Evolutionary conservation across 1,284 basidiomycete genomes (phyloP), one percentile per base, ranked within the genome.

Genomic region (Stygiomarasmius scandens): DNA sequence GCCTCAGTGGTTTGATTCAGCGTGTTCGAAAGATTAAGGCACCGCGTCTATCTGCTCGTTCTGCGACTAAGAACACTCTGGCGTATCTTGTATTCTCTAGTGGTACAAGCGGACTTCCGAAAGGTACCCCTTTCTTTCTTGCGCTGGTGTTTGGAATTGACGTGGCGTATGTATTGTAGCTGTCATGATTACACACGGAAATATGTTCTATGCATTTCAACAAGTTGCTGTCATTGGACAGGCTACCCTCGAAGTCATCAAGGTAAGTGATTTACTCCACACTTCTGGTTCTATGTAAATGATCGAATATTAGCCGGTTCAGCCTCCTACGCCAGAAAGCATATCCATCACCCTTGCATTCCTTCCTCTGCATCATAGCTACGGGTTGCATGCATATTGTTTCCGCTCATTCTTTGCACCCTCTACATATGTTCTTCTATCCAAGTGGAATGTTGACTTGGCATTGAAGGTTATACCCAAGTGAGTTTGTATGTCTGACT

Each of bases 61-160:
- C 77, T 0, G 87, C 82, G 0, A 74, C 66, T 29, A 77, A 74
- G 34, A 72, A 86, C 62, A 89, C 87, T 0, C 71, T 90, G 1
- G 89, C 87, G 0, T 90, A 91, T 68, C 72, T 92, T 1, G 71
- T 88, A 0, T 90, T 90, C 65, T 92, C 89, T 0, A 92, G 89
- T 63, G 90, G 89, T 29, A 92, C 90, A 0, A 90, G 81, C 57
- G 90, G 90, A 1, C 71, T 86, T 2, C 89, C 90, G 0, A 92
- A 92, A 80, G 89, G 89, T 87, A 32, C 29, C 12, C 29, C 5
- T 32, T 32, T 32, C 32, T 49, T 67, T 59, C 24, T 12, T 54
- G 14, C 3, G 23, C 54, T 32, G 29, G 6, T 32, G 12, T 6
- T 12, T 12, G 5, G 29, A 32, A 32, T 32, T 32, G 29, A 32